phyloP scores from a whole-genome alignment of 371 early-diverging fungal genomes.

The Lichtheimia corymbifera region DNA sequence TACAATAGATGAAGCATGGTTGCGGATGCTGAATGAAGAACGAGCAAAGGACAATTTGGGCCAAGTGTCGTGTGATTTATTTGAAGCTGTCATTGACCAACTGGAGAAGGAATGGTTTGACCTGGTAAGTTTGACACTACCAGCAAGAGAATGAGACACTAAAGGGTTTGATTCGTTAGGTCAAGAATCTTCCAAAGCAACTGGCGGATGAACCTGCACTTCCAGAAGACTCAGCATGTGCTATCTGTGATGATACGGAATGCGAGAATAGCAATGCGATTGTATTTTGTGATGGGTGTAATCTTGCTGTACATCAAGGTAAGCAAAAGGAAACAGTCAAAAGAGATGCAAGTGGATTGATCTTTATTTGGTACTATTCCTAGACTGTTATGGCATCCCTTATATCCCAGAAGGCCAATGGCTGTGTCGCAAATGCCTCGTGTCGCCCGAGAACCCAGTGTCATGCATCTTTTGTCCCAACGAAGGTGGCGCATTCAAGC shows the following conservation, averaged over 20 bases:
- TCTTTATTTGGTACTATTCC: neutral
- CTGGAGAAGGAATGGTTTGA: conserved; percentile 98
- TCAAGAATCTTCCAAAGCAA: conserved; percentile 46
- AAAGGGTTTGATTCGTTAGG: conserved; percentile 15
- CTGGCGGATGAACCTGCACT: conserved; percentile 27
- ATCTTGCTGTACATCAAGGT: conserved; percentile 98
- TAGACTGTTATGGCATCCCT: conserved; percentile 99
- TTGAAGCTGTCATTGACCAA: conserved; percentile 90
- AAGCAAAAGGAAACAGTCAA: conserved; percentile 4
- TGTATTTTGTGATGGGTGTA: conserved; percentile 99
- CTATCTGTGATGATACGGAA: conserved; percentile 95
- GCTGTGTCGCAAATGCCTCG: conserved; percentile 97
- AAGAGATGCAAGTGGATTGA: neutral
- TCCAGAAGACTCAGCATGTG: conserved; percentile 87
- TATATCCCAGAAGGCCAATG: conserved; percentile 99
- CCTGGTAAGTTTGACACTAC: conserved; percentile 54
- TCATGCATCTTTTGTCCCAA: conserved; percentile 94
- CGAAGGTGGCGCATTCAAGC: conserved; percentile 96
- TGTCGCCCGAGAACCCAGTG: conserved; percentile 89
- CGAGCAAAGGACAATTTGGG: conserved; percentile 58
- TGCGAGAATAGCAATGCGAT: conserved; percentile 97
- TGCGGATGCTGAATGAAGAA: conserved; percentile 69
- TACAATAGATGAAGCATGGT: conserved; percentile 70
- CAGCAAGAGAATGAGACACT: neutral
- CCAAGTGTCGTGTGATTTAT: conserved; percentile 57